These are phyloP conservation scores for Tetrahymena borealis DNA, from an alignment of 73 alveolate species.

Conservation along the genomic window DNA sequence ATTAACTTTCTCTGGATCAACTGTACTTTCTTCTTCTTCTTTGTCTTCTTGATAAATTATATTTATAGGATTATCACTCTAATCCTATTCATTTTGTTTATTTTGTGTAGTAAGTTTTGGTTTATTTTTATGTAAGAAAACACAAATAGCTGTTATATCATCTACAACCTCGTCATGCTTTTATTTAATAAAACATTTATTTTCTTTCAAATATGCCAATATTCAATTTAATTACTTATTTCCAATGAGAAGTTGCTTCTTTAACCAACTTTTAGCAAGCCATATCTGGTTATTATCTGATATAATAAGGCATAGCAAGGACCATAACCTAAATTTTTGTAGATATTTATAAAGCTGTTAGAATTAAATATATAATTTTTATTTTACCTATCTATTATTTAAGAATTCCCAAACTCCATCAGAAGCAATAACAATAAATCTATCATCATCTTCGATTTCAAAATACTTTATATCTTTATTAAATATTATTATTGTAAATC, in stretches of 20 bases:
- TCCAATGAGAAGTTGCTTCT: slow-evolving; percentile 45
- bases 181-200: neutral
- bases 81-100: neutral
- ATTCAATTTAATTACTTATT: neutral
- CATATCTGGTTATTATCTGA: slow-evolving; percentile 14
- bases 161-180: slow-evolving; percentile 41
- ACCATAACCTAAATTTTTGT: slow-evolving; percentile 9
- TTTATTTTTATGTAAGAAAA: slow-evolving; percentile 22
- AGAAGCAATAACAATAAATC: slow-evolving; percentile 61
- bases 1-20: neutral
- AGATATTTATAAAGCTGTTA: neutral
- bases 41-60: neutral
- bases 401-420: slow-evolving; percentile 80
- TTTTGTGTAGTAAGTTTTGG: neutral
- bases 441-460: slow-evolving; percentile 40
- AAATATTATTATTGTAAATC: neutral
- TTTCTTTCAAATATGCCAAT: neutral
- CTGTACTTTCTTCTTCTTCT: neutral
- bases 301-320: slow-evolving; percentile 20
- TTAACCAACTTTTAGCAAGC: slow-evolving; percentile 47
- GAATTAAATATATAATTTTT: neutral
- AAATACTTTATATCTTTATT: slow-evolving; percentile 47
- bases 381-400: slow-evolving; percentile 23
- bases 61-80: neutral
- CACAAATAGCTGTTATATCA: slow-evolving; percentile 44